phyloP scores from a whole-genome alignment of 1,284 basidiomycete species.

The Ustilago loliicola region DNA sequence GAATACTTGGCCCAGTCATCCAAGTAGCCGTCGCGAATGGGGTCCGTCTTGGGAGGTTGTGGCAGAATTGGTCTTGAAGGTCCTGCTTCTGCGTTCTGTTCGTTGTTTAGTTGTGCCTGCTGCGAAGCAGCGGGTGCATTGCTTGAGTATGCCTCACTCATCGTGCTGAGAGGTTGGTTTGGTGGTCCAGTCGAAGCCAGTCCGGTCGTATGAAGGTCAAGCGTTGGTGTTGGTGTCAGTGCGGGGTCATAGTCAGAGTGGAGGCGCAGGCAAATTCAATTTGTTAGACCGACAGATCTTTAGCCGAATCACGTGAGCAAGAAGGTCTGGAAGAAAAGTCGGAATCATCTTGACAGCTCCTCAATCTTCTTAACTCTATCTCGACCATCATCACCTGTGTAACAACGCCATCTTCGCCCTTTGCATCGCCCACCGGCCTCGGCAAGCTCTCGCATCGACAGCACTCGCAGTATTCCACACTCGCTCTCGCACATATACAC shows the following conservation, averaged over 20 bases:
- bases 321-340: constrained; percentile 33
- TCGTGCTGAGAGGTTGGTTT: background rate
- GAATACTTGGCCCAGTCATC: background rate
- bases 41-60: no score
- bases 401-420: background rate
- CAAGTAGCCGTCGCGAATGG: no score
- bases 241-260: constrained; percentile 1
- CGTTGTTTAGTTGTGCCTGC: background rate
- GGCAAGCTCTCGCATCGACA: background rate
- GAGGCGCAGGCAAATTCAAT: constrained; percentile 10
- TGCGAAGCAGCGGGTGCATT: background rate
- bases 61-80: constrained; percentile 5
- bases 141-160: background rate
- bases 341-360: constrained; percentile 22
- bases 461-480: background rate
- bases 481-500: background rate
- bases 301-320: constrained; percentile 30
- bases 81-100: constrained; percentile 12
- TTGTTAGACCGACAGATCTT: constrained; percentile 16
- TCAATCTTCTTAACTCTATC: constrained; percentile 2
- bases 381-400: background rate
- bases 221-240: constrained; percentile 13
- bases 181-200: background rate
- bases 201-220: background rate
- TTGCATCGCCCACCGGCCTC: background rate